Evolutionary conservation across 176 grass and related monocot genomes (phyloP).

Genomic region (Olyra latifolia): DNA sequence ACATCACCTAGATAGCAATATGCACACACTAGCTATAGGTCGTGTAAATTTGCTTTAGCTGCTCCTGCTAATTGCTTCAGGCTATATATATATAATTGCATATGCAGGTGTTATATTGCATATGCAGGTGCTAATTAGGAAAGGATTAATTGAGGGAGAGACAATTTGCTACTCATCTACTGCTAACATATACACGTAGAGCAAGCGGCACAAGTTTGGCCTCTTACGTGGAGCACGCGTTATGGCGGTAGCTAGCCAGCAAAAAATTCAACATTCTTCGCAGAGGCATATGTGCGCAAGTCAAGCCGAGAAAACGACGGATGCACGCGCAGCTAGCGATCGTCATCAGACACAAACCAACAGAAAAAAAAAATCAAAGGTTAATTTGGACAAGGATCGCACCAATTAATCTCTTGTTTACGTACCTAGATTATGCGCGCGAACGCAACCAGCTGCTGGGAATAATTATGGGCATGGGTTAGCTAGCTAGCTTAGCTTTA

Average conservation of each 20-base stretch:
- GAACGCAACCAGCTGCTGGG: conserved; percentile 17
- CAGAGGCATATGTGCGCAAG: not conserved
- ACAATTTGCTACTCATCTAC: not conserved
- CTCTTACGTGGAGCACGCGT: conserved; percentile 14
- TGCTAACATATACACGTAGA: not conserved
- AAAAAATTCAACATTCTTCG: conserved; percentile 47
- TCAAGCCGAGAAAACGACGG: conserved; percentile 42
- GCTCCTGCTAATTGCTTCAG: not conserved
- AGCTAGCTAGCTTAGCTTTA: conserved; percentile 18
- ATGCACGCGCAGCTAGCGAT: conserved; percentile 26
- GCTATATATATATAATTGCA: not conserved
- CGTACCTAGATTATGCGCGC: conserved; percentile 30
- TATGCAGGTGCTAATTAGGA: not conserved
- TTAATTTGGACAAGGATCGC: conserved; percentile 29
- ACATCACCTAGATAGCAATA: not conserved
- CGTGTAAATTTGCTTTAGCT: not conserved
- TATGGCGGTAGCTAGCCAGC: not conserved
- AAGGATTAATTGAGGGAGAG: not conserved
- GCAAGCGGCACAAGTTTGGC: conserved; percentile 16
- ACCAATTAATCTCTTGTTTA: not conserved
- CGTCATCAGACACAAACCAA: conserved; percentile 23
- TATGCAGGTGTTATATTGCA: no score
- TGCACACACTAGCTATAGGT: not conserved
- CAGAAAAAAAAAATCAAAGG: conserved; percentile 20
- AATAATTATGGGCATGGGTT: conserved; percentile 32